Evolutionary conservation across 2,329 filamentous ascomycete genomes (phyloP).

Genomic region (Aspergillus sp.): DNA sequence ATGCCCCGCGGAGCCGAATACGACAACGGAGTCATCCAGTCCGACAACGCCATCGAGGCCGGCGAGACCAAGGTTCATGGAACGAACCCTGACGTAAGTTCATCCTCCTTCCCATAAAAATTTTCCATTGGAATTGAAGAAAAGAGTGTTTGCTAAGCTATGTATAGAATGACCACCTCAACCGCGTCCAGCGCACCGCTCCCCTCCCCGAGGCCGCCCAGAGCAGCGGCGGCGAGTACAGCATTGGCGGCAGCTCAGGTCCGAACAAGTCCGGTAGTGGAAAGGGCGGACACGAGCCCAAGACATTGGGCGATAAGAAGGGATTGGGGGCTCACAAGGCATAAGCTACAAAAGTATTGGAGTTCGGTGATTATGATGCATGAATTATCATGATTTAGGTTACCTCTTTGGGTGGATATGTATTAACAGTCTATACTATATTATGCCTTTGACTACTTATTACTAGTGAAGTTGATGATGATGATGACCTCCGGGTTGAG

Average conservation of each 20-base stretch:
- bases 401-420: not conserved
- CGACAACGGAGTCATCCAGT: slow-evolving; percentile 40
- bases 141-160: slow-evolving; percentile 11
- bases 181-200: slow-evolving; percentile 36
- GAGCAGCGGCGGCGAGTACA: slow-evolving; percentile 29
- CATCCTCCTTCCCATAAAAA: not conserved
- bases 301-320: slow-evolving; percentile 39
- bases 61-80: slow-evolving; percentile 40
- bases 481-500: not conserved
- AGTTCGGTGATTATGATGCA: not conserved
- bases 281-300: slow-evolving; percentile 42
- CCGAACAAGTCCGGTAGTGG: slow-evolving; percentile 31
- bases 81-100: slow-evolving; percentile 32
- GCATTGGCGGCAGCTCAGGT: slow-evolving; percentile 29
- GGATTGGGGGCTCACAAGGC: slow-evolving; percentile 26
- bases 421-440: not conserved
- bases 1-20: slow-evolving; percentile 47
- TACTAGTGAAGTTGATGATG: not conserved
- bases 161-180: slow-evolving; percentile 29
- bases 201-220: slow-evolving; percentile 38
- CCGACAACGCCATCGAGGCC: slow-evolving; percentile 43
- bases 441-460: not conserved
- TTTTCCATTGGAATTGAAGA: too few relatives aligned
- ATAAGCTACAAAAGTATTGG: not conserved
- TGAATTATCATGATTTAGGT: not conserved